phyloP scores from a whole-genome alignment of 2,329 filamentous ascomycete genomes.

The Neofusicoccum sp. region DNA sequence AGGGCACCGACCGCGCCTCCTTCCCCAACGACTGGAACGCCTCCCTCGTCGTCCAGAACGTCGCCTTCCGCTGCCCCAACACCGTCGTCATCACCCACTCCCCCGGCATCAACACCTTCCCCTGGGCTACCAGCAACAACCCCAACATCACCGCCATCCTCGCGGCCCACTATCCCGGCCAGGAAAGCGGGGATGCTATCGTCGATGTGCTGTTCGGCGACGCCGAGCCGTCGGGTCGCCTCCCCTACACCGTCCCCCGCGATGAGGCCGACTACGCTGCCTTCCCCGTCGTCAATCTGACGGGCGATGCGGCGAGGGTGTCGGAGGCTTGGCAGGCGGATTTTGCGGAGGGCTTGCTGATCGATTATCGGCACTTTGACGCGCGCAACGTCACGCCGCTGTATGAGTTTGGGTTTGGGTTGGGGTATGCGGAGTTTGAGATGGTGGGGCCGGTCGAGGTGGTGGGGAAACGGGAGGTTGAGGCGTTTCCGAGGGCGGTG shows the following conservation, averaged over 20 bases:
- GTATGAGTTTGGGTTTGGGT: conserved; percentile 82
- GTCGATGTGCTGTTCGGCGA: conserved; percentile 77
- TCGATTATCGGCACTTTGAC: conserved; percentile 90
- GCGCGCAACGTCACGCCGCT: conserved; percentile 69
- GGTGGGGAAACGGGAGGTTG: not conserved
- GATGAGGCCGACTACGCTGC: conserved; percentile 55
- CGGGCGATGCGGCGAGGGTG: conserved; percentile 16
- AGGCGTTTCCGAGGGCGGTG: not conserved
- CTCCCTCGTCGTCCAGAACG: conserved; percentile 23
- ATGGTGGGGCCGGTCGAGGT: conserved; percentile 48
- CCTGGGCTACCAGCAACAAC: conserved; percentile 40
- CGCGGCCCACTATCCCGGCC: conserved; percentile 29
- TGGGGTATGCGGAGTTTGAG: conserved; percentile 75
- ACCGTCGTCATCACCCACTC: conserved; percentile 51
- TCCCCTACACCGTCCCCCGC: conserved; percentile 83
- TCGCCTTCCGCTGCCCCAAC: conserved; percentile 48
- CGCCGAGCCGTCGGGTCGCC: conserved; percentile 71
- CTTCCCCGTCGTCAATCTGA: conserved; percentile 22
- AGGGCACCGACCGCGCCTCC: conserved; percentile 42
- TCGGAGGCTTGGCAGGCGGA: conserved; percentile 32
- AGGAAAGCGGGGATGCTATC: conserved; percentile 77
- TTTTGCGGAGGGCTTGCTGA: conserved; percentile 77
- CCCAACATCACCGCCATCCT: conserved; percentile 32
- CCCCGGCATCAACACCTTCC: conserved; percentile 43
- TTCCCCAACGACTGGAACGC: conserved; percentile 44